These are phyloP conservation scores for Encephalitozoon intestinalis DNA, from an alignment of 371 early-diverging fungal genomes.

Conservation along the genomic window DNA sequence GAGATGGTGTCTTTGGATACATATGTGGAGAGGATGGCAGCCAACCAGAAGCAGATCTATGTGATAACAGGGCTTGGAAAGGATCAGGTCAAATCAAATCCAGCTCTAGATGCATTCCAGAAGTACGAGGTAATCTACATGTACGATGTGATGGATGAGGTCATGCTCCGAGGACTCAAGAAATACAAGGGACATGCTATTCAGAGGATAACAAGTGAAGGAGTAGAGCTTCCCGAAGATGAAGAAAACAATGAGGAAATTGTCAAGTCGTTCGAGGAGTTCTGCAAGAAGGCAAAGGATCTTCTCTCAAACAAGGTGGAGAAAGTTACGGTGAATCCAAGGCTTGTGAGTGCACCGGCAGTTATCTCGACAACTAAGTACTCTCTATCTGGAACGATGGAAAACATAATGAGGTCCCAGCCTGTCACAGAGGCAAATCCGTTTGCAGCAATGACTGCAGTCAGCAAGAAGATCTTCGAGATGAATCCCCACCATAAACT, in stretches of 20 bases:
- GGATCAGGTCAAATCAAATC: slow-evolving; percentile 69
- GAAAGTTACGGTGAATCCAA: slow-evolving; percentile 73
- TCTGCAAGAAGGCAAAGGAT: slow-evolving; percentile 67
- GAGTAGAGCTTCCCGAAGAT: slow-evolving; percentile 67
- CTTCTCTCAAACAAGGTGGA: slow-evolving; percentile 67
- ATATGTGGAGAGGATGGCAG: slow-evolving; percentile 75
- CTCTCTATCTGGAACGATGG: slow-evolving; percentile 74
- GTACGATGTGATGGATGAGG: slow-evolving; percentile 80
- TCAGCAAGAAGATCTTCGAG: slow-evolving; percentile 53
- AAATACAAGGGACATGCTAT: slow-evolving; percentile 71
- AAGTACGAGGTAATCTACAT: slow-evolving; percentile 81
- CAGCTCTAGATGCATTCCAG: slow-evolving; percentile 73
- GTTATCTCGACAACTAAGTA: slow-evolving; percentile 68
- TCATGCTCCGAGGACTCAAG: slow-evolving; percentile 71
- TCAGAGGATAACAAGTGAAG: slow-evolving; percentile 72
- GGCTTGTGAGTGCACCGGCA: slow-evolving; percentile 83
- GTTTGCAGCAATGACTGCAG: slow-evolving; percentile 66
- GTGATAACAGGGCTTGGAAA: slow-evolving; percentile 69
- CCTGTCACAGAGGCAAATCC: slow-evolving; percentile 67
- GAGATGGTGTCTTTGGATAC: slow-evolving; percentile 71
- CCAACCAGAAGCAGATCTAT: slow-evolving; percentile 75
- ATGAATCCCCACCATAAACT: slow-evolving; percentile 45
- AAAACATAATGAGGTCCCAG: slow-evolving; percentile 87
- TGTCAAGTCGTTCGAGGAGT: slow-evolving; percentile 64
- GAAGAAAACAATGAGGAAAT: slow-evolving; percentile 67